These are phyloP conservation scores for Tanacetum coccineum DNA, from an alignment of 129 eudicot species.

Conservation along the genomic window DNA sequence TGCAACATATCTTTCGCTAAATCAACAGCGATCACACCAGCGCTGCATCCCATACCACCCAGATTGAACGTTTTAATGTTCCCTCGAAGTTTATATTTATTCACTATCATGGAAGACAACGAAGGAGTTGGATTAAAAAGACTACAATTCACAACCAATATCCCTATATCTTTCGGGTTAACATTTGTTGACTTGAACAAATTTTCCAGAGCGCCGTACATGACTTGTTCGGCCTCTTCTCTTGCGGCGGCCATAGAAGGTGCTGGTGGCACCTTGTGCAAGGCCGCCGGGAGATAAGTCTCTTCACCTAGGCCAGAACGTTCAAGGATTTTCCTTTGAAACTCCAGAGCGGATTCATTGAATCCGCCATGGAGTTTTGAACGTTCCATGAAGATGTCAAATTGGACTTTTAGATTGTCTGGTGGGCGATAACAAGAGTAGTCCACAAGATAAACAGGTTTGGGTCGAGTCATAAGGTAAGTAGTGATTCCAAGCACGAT, in stretches of 20 bases:
- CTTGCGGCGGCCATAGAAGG: slow-evolving; percentile 59
- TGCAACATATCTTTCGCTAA: slow-evolving; percentile 59
- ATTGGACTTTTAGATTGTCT: slow-evolving; percentile 28
- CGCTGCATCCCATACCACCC: slow-evolving; percentile 77
- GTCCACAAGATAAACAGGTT: slow-evolving; percentile 48
- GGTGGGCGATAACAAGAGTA: slow-evolving; percentile 48
- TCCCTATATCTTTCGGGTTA: slow-evolving; percentile 53
- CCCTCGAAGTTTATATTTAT: slow-evolving; percentile 49
- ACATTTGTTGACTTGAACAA: slow-evolving; percentile 37
- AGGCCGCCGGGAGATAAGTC: slow-evolving; percentile 49
- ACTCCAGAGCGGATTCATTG: slow-evolving; percentile 46
- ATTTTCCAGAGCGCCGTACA: slow-evolving; percentile 60
- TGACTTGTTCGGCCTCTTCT: slow-evolving; percentile 49
- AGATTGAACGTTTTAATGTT: slow-evolving; percentile 45
- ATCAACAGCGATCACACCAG: slow-evolving; percentile 61
- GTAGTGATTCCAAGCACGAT: slow-evolving; percentile 26
- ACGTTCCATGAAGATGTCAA: slow-evolving; percentile 40
- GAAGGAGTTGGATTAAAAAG: slow-evolving; percentile 67
- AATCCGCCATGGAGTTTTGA: slow-evolving; percentile 50
- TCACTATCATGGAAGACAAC: slow-evolving; percentile 51
- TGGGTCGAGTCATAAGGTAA: slow-evolving; percentile 47
- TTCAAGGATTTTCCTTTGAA: slow-evolving; percentile 62
- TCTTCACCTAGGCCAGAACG: slow-evolving; percentile 70
- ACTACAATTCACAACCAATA: slow-evolving; percentile 62
- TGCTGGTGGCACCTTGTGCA: slow-evolving; percentile 46